A percentile compares a stretch with the other conserved stretches of the same genome.
These are phyloP conservation scores for Solanum chilense DNA, from an alignment of 257 asterid species.

Conservation along the genomic window DNA sequence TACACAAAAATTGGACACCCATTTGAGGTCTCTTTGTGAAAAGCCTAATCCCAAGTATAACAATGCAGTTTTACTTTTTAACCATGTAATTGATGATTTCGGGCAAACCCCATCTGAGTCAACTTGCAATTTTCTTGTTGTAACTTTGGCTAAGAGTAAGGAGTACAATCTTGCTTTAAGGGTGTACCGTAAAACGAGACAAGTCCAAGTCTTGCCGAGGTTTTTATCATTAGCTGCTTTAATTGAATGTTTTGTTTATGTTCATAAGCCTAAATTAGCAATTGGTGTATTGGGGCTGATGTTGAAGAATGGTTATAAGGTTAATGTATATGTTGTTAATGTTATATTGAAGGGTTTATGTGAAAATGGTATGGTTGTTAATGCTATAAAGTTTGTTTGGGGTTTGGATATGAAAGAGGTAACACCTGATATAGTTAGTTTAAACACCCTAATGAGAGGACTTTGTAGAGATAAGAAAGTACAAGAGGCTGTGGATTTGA, in stretches of 20 bases:
- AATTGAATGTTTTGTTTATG: constrained; percentile 40
- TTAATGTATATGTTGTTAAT: constrained; percentile 35
- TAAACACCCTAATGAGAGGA: constrained; percentile 52
- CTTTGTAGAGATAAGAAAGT: constrained; percentile 45
- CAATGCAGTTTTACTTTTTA: constrained; percentile 21
- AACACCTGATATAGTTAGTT: constrained; percentile 36
- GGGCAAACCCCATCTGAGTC: constrained; percentile 34
- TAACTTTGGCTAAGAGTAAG: constrained; percentile 43
- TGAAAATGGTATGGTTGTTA: constrained; percentile 24
- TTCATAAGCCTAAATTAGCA: constrained; percentile 25
- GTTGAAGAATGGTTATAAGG: constrained; percentile 37
- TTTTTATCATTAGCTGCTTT: constrained; percentile 44
- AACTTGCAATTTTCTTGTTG: constrained; percentile 30
- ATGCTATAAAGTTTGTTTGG: constrained; percentile 34
- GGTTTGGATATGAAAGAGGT: constrained; percentile 28
- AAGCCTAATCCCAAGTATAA: constrained; percentile 21
- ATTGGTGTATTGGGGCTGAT: constrained; percentile 39
- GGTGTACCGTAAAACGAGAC: constrained; percentile 30
- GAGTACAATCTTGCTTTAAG: constrained; percentile 28
- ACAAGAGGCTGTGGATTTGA: constrained; percentile 33
- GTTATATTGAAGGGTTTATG: constrained; percentile 49
- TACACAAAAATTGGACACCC: constrained; percentile 16
- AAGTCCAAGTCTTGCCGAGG: constrained; percentile 15
- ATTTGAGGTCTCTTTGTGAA: constrained; percentile 25
- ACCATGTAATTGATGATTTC: constrained; percentile 19